A percentile compares a stretch with the other conserved stretches of the same genome.
Evolutionary conservation across 495 filamentous ascomycete genomes (phyloP).

Genomic region (Elasticomyces elasticus): DNA sequence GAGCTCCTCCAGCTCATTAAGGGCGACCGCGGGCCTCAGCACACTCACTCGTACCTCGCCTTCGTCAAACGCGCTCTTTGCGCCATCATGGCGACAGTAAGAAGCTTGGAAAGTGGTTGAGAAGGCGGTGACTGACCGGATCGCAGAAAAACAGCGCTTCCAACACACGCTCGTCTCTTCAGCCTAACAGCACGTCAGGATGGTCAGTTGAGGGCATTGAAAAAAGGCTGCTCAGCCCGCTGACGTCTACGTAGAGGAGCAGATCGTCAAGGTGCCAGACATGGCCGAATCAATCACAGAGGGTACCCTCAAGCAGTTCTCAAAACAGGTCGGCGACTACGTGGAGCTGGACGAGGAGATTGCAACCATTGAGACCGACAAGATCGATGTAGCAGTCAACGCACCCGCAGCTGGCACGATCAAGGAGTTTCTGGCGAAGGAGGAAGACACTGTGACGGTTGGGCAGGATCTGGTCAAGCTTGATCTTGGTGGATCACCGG

Average conservation of each 20-base stretch:
- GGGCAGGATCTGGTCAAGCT: slow-evolving; percentile 83
- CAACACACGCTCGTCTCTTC: slow-evolving; percentile 17
- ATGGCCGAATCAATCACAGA: slow-evolving; percentile 99
- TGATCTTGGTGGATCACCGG: slow-evolving; percentile 61
- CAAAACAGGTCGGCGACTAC: slow-evolving; percentile 87
- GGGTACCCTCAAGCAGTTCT: slow-evolving; percentile 91
- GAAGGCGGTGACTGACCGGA: neutral
- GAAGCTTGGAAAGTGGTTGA: neutral
- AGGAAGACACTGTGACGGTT: slow-evolving; percentile 92
- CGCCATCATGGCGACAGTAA: slow-evolving; percentile 4
- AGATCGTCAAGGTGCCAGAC: slow-evolving; percentile 81
- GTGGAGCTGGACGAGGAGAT: slow-evolving; percentile 97
- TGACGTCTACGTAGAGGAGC: slow-evolving; percentile 46
- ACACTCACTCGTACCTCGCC: neutral
- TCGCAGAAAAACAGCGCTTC: slow-evolving; percentile 12
- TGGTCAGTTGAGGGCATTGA: slow-evolving; percentile 18
- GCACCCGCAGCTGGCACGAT: slow-evolving; percentile 84
- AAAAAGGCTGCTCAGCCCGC: neutral
- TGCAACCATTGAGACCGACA: slow-evolving; percentile 99
- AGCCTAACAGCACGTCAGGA: slow-evolving; percentile 17
- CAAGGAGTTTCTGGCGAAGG: slow-evolving; percentile 83
- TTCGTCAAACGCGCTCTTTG: neutral
- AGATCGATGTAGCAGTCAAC: slow-evolving; percentile 96
- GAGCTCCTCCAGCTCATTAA: slow-evolving; percentile 4
- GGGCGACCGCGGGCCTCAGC: neutral